Conservation (phyloP, 164 flowering plant genomes). For the Dillenia turbinata region DNA sequence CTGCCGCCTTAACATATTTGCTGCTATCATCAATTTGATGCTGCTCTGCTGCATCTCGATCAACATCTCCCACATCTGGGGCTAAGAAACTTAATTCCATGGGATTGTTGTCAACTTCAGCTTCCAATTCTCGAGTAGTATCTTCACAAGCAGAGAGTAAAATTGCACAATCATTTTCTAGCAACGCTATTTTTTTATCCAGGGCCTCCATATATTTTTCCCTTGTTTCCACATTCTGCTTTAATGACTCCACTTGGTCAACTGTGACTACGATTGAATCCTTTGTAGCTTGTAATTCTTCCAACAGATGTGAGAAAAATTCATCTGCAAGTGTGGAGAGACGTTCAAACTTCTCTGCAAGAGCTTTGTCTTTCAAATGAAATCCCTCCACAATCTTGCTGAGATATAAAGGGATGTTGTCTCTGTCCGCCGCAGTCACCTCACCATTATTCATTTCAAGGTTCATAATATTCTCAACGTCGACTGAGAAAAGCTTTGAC, state of each 20-base stretch:
- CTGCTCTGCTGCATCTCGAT: constrained; percentile 16
- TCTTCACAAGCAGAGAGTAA: constrained; percentile 57
- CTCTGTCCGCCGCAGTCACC: constrained; percentile 25
- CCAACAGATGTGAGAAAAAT: constrained; percentile 35
- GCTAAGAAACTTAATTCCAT: constrained; percentile 18
- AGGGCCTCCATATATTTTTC: constrained; percentile 39
- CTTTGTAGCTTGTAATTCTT: constrained; percentile 35
- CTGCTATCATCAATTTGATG: constrained; percentile 12
- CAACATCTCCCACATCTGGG: constrained; percentile 15
- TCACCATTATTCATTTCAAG: constrained; percentile 26
- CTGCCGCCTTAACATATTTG: constrained; percentile 27
- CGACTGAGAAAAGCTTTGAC: constrained; percentile 22
- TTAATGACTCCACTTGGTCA: constrained; percentile 35
- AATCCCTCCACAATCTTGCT: constrained; percentile 41
- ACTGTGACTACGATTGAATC: constrained; percentile 25
- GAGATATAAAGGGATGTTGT: constrained; percentile 30
- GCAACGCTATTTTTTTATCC: constrained; percentile 28
- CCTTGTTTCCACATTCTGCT: constrained; percentile 31
- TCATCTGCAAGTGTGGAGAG: constrained; percentile 46
- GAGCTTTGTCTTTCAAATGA: constrained; percentile 36
- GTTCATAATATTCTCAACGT: constrained; percentile 20
- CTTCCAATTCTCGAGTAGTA: constrained; percentile 42
- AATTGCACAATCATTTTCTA: constrained; percentile 38
- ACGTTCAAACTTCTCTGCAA: constrained; percentile 40
- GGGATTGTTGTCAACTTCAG: constrained; percentile 25